phyloP scores from a whole-genome alignment of 495 filamentous ascomycete genomes.

The Aspergillus bridgeri region DNA sequence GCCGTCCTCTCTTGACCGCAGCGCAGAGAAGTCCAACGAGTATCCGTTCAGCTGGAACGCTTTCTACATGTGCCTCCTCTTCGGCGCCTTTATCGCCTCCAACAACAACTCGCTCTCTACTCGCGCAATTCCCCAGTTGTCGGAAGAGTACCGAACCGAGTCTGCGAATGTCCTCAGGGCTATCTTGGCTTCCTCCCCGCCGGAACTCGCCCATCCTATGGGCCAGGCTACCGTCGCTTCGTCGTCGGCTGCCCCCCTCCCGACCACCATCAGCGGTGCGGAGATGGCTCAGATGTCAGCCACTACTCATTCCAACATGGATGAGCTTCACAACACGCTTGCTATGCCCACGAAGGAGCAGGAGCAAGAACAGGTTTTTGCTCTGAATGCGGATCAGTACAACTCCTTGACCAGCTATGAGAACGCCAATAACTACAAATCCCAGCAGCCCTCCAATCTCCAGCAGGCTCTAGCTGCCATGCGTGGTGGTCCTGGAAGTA shows the following conservation, averaged over 20 bases:
- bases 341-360: constrained; percentile 78
- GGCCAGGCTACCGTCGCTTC: constrained; percentile 40
- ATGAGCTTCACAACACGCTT: constrained; percentile 69
- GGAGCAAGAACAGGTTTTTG: constrained; percentile 84
- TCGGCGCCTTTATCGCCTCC: constrained; percentile 93
- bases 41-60: constrained; percentile 56
- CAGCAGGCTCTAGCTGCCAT: constrained; percentile 80
- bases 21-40: constrained; percentile 66
- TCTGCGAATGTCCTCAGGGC: constrained; percentile 87
- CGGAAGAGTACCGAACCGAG: constrained; percentile 89
- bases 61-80: constrained; percentile 80
- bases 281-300: constrained; percentile 51
- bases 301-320: constrained; percentile 61
- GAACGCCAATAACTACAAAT: constrained; percentile 41
- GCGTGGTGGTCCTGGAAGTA: constrained; percentile 53
- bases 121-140: constrained; percentile 71
- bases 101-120: constrained; percentile 62
- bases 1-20: constrained; percentile 31
- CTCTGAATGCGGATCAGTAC: constrained; percentile 82
- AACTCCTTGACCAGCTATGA: constrained; percentile 70
- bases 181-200: constrained; percentile 65
- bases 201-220: constrained; percentile 28
- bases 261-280: constrained; percentile 43
- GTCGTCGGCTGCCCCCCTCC: constrained; percentile 42
- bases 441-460: constrained; percentile 56